A percentile compares a stretch with the other conserved stretches of the same genome.
These are phyloP conservation scores for Torulaspora franciscae DNA, from an alignment of 805 yeast genomes.

Conservation along the genomic window DNA sequence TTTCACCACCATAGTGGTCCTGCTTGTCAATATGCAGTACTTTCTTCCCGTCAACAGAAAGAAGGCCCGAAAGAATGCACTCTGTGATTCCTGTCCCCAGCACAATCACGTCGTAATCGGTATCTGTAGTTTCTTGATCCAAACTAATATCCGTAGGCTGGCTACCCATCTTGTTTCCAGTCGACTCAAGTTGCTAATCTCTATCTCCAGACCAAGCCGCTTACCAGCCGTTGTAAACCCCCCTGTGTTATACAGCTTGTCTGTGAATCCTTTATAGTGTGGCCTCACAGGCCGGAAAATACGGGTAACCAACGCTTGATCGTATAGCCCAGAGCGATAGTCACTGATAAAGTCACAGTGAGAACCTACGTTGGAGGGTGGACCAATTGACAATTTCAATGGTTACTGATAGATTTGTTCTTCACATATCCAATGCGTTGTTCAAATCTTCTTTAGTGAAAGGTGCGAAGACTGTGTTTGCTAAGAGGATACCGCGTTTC, in stretches of 20 bases:
- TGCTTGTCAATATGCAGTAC: slow-evolving; percentile 95
- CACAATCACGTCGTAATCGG: slow-evolving; percentile 93
- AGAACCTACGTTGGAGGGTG: not conserved
- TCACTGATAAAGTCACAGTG: not conserved
- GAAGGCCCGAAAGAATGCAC: slow-evolving; percentile 87
- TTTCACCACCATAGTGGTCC: slow-evolving; percentile 91
- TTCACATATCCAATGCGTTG: slow-evolving; percentile 32
- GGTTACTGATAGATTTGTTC: slow-evolving; percentile 9
- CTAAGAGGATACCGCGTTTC: slow-evolving; percentile 20
- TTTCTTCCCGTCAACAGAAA: slow-evolving; percentile 97
- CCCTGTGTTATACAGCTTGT: not conserved
- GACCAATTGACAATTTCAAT: not conserved
- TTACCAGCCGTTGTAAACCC: slow-evolving; percentile 1
- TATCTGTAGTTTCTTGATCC: slow-evolving; percentile 62
- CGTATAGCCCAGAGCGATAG: not conserved
- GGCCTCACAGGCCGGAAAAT: not conserved
- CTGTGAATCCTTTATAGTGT: slow-evolving; percentile 2
- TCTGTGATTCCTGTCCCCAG: slow-evolving; percentile 94
- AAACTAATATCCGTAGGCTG: not conserved
- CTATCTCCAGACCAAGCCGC: not conserved
- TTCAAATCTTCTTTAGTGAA: slow-evolving; percentile 37
- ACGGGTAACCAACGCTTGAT: slow-evolving; percentile 1
- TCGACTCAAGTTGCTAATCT: no score
- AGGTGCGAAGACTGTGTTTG: slow-evolving; percentile 33
- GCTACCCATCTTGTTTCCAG: not conserved